Conservation (phyloP, 768 basidiomycete genomes). For the Hirschioporus abietinus region DNA sequence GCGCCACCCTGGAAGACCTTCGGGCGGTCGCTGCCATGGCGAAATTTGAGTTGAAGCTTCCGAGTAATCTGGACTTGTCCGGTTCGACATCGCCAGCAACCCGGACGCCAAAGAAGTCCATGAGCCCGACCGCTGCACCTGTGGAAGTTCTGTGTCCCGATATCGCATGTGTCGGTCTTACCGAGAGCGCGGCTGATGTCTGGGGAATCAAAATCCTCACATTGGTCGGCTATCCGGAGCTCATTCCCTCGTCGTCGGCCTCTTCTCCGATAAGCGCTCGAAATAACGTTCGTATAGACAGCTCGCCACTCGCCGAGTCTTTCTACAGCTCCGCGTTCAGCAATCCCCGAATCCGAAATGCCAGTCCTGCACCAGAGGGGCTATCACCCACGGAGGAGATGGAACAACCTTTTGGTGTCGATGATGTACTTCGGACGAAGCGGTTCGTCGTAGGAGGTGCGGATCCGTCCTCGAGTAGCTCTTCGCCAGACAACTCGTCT, state of each 20-base stretch:
- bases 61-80: background rate
- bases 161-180: slow-evolving; percentile 70
- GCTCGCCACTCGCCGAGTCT: background rate
- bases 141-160: slow-evolving; percentile 65
- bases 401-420: background rate
- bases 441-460: background rate
- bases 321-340: background rate
- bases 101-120: slow-evolving; percentile 31
- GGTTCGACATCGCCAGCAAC: slow-evolving; percentile 5
- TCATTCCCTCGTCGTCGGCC: slow-evolving; percentile 37
- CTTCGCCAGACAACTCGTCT: background rate
- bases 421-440: background rate
- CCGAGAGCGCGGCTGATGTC: slow-evolving; percentile 59
- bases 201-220: slow-evolving; percentile 79
- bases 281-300: background rate
- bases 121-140: slow-evolving; percentile 51
- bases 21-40: slow-evolving; percentile 6
- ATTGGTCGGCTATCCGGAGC: slow-evolving; percentile 69
- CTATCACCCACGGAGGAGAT: background rate
- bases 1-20: background rate
- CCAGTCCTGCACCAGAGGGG: background rate
- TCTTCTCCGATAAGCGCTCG: background rate
- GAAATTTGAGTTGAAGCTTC: background rate
- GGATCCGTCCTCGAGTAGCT: background rate
- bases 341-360: background rate